These are phyloP conservation scores for Paramecium biaurelia DNA, from an alignment of 73 alveolate genomes.

Conservation along the genomic window DNA sequence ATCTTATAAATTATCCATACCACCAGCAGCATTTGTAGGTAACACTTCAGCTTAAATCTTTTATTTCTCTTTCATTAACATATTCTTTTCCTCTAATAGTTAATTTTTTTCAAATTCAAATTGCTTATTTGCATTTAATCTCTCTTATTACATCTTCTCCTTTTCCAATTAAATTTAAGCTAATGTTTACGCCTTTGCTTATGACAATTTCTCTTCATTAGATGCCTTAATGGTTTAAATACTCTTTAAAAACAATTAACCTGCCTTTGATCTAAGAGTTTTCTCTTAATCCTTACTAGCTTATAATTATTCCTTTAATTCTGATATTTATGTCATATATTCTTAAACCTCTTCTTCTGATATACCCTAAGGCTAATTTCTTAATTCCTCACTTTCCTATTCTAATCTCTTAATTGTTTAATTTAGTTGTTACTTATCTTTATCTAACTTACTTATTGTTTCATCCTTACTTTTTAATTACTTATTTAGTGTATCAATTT, in stretches of 20 bases:
- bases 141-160: neutral
- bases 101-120: neutral
- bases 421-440: slow-evolving; percentile 10
- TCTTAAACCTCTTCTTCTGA: slow-evolving; percentile 15
- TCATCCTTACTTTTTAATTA: slow-evolving; percentile 48
- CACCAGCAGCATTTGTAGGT: neutral
- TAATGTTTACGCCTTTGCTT: neutral
- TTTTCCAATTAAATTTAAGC: neutral
- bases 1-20: slow-evolving; percentile 49
- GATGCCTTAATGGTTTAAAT: neutral
- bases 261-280: slow-evolving; percentile 55
- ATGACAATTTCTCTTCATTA: neutral
- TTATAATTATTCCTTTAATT: slow-evolving; percentile 12
- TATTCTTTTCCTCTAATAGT: neutral
- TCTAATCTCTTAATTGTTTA: slow-evolving; percentile 21
- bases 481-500: slow-evolving; percentile 15
- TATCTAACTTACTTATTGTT: slow-evolving; percentile 1
- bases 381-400: slow-evolving; percentile 6
- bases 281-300: slow-evolving; percentile 22
- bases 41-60: neutral
- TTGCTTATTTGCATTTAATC: neutral
- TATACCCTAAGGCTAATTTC: slow-evolving; percentile 35
- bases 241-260: slow-evolving; percentile 49
- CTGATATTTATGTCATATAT: neutral
- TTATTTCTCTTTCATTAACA: neutral